Base-by-base conservation (phyloP, 306 rosid genomes). In the Inga leiocalycina region DNA sequence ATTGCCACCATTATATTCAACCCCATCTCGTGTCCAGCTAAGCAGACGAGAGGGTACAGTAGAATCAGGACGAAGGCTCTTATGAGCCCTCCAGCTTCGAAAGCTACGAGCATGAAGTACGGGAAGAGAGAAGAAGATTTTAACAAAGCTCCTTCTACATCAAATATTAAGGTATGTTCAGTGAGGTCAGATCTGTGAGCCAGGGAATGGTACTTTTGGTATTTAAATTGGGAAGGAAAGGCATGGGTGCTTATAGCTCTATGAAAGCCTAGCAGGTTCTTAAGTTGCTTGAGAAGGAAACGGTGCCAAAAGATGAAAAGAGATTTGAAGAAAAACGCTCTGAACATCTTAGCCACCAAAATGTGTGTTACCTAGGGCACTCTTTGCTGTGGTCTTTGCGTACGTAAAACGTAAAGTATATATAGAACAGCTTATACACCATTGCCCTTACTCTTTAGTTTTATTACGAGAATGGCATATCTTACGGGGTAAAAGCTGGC, bases 81-180 rank as follows among this genome's bases (percentile, higher is more conserved):
- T 4, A 93, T 3, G 0, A 88, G 56, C 20, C 92, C 88, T 30
- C 97, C 97, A 1, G 93, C 94, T 84, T 95, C 98, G 51, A 95
- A 93, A 3, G 99, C 98, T 59, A 92, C 98, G 10, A 95, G 92
- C 98, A 93, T 92, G 91, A 95, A 95, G 80, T 93, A 93, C 5
- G 95, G 87, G 75, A 93, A 93, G 49, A 86, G 11, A 80, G 87
- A 91, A 35, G 89, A 62, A 32, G 96, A 89, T 78, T 80, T 93
- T 27, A 95, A 71, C 37, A 95, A 65, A 44, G 91, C 81, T 41
- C 84, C 91, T 81, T 95, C 99, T 1, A 95, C 90, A 67, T 90
- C 87, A 79, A 95, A 95, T 67, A 95, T 59, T 59, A 91, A 17
- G 44, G 93, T 87, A 20, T 86, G 85, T 66, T 83, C 85, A 16